These are phyloP conservation scores for Didymella pomorum DNA, from an alignment of 2,329 filamentous ascomycete species.

Conservation along the genomic window DNA sequence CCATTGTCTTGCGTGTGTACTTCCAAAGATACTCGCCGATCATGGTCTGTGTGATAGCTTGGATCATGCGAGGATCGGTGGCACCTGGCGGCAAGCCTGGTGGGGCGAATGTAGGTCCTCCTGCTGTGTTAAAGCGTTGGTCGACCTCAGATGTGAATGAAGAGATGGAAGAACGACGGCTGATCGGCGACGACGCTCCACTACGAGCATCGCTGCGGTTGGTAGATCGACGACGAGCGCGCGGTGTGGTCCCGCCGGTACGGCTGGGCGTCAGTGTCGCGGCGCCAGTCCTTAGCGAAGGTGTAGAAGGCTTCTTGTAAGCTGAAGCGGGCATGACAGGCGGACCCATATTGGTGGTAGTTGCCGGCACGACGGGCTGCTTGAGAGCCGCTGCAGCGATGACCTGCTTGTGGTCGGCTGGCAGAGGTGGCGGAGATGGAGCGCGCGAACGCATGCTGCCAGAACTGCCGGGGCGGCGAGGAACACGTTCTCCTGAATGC, in stretches of 20 bases:
- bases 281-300: conserved; percentile 53
- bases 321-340: conserved; percentile 84
- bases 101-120: conserved; percentile 54
- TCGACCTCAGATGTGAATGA: conserved; percentile 97
- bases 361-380: conserved; percentile 45
- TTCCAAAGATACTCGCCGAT: conserved; percentile 99
- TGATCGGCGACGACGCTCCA: conserved; percentile 60
- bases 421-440: conserved; percentile 73
- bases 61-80: conserved; percentile 97
- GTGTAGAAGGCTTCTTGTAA: conserved; percentile 59
- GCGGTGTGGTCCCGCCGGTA: conserved; percentile 65
- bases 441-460: conserved; percentile 67
- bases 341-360: conserved; percentile 74
- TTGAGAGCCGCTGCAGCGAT: conserved; percentile 80
- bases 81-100: conserved; percentile 69
- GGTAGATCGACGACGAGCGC: conserved; percentile 47
- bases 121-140: conserved; percentile 79
- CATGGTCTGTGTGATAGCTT: conserved; percentile 99
- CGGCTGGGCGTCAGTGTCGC: conserved; percentile 53
- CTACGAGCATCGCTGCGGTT: conserved; percentile 55
- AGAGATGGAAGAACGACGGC: conserved; percentile 84
- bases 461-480: conserved; percentile 73
- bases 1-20: conserved; percentile 94
- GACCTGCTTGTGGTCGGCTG: conserved; percentile 80
- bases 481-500: conserved; percentile 44